Evolutionary conservation across 1,284 basidiomycete genomes (phyloP).

Genomic region (Malassezia vespertilionis): DNA sequence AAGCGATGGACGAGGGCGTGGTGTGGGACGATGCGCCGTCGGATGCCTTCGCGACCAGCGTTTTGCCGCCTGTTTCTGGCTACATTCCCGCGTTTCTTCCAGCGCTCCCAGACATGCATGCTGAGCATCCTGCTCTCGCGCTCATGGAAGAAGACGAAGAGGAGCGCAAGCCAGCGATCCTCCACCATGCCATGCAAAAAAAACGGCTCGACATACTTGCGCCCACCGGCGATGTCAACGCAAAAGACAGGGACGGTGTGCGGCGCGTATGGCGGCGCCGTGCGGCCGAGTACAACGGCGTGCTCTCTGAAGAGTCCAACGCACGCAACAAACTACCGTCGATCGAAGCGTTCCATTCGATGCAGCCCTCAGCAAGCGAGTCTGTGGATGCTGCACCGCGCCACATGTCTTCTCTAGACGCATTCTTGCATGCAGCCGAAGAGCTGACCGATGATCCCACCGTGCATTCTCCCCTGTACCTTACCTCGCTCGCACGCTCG

Average conservation of each 20-base stretch:
- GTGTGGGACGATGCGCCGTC: neutral
- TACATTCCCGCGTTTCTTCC: conserved; percentile 14
- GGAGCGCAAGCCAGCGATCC: neutral
- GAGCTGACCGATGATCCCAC: conserved; percentile 27
- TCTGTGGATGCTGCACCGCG: neutral
- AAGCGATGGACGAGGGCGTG: neutral
- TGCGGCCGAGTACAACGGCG: conserved; percentile 4
- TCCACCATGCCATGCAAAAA: too few species aligned
- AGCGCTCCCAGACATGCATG: neutral
- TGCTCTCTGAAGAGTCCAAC: neutral
- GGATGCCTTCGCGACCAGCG: neutral
- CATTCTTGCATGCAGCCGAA: conserved; percentile 33
- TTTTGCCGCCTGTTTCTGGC: too few species aligned
- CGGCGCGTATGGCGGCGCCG: conserved; percentile 11
- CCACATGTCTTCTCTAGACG: conserved; percentile 22
- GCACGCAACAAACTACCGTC: neutral
- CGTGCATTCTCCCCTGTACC: conserved; percentile 19
- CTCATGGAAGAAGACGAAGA: neutral
- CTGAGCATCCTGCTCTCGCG: too few species aligned
- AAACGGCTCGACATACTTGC: neutral
- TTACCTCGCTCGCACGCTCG: conserved; percentile 28
- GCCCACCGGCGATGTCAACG: neutral
- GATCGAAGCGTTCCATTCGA: too few species aligned
- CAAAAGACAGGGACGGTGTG: conserved; percentile 9
- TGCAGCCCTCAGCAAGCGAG: too few species aligned